Evolutionary conservation across 805 yeast species (phyloP).

Genomic region (Pichia occidentalis): DNA sequence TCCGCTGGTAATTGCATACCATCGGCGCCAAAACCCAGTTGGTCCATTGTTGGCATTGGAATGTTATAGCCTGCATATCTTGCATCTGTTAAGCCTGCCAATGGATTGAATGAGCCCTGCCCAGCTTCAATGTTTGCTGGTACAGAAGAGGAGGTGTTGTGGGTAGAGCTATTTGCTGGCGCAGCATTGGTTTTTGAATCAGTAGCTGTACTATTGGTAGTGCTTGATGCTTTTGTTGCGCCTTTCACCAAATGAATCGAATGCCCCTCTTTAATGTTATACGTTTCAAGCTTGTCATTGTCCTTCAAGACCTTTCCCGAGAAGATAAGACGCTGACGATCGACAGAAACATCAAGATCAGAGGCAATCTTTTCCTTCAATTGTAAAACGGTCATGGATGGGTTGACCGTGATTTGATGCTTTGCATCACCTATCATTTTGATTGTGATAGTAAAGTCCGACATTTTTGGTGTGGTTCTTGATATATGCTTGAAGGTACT

Average conservation of each 20-base stretch:
- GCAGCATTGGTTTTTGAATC: constrained; percentile 12
- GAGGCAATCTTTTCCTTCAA: constrained; percentile 61
- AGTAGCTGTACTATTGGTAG: constrained; percentile 16
- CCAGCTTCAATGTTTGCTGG: constrained; percentile 88
- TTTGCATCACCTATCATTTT: constrained; percentile 67
- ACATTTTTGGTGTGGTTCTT: constrained; percentile 8
- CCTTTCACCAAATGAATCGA: constrained; percentile 87
- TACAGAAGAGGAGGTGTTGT: constrained; percentile 32
- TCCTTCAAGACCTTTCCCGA: constrained; percentile 93
- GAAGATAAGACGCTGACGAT: constrained; percentile 83
- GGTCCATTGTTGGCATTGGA: constrained; percentile 72
- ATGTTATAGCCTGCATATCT: constrained; percentile 85
- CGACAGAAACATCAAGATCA: constrained; percentile 60
- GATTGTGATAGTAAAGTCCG: constrained; percentile 17
- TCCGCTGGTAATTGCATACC: constrained; percentile 79
- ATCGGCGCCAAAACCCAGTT: constrained; percentile 72
- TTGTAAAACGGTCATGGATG: constrained; percentile 52
- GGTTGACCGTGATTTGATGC: constrained; percentile 54
- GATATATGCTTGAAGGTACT: neutral
- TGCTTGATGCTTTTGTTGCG: constrained; percentile 36
- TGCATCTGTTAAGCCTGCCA: constrained; percentile 91
- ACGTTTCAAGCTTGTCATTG: constrained; percentile 60
- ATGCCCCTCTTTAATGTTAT: constrained; percentile 81
- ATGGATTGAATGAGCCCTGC: constrained; percentile 79
- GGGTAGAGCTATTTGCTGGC: too few species aligned